A percentile compares a stretch with the other conserved stretches of the same genome.
phyloP scores from a whole-genome alignment of 2,329 filamentous ascomycete genomes.

The Ophiostoma angusticollis region DNA sequence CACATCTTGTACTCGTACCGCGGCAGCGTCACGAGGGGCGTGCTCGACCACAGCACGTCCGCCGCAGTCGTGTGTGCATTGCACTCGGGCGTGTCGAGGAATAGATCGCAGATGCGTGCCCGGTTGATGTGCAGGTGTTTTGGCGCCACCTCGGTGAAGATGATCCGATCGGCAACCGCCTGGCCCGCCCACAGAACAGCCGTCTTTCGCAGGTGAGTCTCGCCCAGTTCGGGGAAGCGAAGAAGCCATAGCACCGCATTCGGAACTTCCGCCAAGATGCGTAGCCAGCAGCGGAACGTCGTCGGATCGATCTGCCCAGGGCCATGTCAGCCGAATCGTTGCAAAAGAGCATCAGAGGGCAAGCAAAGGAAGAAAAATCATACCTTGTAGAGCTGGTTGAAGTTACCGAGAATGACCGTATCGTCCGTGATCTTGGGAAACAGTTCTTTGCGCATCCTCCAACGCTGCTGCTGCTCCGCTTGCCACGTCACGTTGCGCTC shows the following conservation, averaged over 20 bases:
- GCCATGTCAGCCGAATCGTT: not conserved
- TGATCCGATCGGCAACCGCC: constrained; percentile 72
- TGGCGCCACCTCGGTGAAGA: constrained; percentile 93
- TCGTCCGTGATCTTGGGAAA: constrained; percentile 77
- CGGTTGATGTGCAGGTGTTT: constrained; percentile 90
- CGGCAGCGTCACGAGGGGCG: constrained; percentile 78
- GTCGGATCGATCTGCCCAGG: constrained; percentile 78
- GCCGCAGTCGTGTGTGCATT: constrained; percentile 97
- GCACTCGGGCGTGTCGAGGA: constrained; percentile 94
- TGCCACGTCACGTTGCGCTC: constrained; percentile 64
- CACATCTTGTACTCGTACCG: constrained; percentile 98
- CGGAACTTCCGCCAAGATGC: constrained; percentile 72
- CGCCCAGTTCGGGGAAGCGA: constrained; percentile 89
- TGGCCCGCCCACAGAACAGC: constrained; percentile 73
- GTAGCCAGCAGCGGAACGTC: constrained; percentile 89
- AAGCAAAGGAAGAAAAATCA: constrained; percentile 14
- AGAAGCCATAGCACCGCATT: constrained; percentile 90
- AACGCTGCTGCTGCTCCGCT: constrained; percentile 67
- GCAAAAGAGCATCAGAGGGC: not conserved
- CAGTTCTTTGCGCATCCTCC: constrained; percentile 85
- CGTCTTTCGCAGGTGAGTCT: constrained; percentile 69
- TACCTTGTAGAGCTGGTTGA: constrained; percentile 98
- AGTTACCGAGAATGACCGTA: constrained; percentile 86
- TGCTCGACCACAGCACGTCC: constrained; percentile 92
- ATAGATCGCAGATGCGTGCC: constrained; percentile 83